These are phyloP conservation scores for Murraya paniculata DNA, from an alignment of 345 rosid species.

Conservation along the genomic window DNA sequence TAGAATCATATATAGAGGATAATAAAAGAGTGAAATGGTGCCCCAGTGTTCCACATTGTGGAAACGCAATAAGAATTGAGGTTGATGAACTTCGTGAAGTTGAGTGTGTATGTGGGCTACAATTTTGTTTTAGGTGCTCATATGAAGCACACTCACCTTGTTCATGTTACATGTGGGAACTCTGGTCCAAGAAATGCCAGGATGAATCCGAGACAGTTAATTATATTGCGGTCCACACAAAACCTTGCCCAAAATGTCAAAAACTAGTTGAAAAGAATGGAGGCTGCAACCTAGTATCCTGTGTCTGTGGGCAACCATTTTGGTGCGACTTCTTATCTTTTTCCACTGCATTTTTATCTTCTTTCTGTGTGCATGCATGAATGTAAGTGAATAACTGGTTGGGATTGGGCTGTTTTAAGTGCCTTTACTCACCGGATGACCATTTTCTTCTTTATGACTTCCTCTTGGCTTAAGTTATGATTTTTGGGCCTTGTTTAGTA, in stretches of 20 bases:
- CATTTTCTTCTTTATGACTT: neutral
- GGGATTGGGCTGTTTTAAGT: neutral
- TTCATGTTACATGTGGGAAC: conserved; percentile 40
- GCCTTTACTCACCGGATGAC: neutral
- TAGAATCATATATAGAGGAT: conserved; percentile 46
- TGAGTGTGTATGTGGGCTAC: conserved; percentile 38
- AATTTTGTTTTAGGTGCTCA: conserved; percentile 41
- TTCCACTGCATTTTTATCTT: conserved; percentile 1
- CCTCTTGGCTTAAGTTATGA: neutral
- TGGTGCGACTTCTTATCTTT: conserved; percentile 39
- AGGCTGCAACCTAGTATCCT: conserved; percentile 64
- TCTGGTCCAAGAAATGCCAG: conserved; percentile 43
- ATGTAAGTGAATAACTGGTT: neutral
- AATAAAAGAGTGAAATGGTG: conserved; percentile 49
- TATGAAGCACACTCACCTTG: conserved; percentile 43
- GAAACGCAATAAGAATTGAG: conserved; percentile 38
- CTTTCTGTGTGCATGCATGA: neutral
- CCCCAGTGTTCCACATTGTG: conserved; percentile 51
- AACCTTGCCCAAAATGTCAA: conserved; percentile 60
- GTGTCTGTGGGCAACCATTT: conserved; percentile 58
- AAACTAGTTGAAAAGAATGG: conserved; percentile 64
- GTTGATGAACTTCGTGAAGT: conserved; percentile 35
- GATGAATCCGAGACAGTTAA: conserved; percentile 58
- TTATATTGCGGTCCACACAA: conserved; percentile 56
- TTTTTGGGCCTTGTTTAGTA: neutral